Evolutionary conservation across 495 filamentous ascomycete genomes (phyloP).

Genomic region (Penicillium egyptiacum): DNA sequence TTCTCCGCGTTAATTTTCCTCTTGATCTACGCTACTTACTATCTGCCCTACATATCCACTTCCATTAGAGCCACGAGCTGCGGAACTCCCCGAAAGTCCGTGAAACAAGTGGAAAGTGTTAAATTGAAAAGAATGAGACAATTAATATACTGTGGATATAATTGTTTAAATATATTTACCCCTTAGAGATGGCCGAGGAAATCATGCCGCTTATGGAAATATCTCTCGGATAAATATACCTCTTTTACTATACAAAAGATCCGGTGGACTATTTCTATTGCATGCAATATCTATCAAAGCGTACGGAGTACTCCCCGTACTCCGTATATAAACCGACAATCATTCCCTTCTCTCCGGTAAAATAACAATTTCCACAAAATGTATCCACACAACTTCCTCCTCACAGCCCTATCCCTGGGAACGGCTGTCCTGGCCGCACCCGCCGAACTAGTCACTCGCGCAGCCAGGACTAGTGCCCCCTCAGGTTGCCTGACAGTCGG

Average conservation of each 20-base stretch:
- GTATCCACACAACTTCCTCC: neutral
- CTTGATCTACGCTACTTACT: neutral
- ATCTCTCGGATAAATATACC: neutral
- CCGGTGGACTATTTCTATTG: neutral
- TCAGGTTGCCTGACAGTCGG: conserved; percentile 35
- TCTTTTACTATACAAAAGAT: conserved; percentile 1
- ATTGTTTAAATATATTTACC: neutral
- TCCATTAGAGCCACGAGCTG: neutral
- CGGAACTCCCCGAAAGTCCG: neutral
- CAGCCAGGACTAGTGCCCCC: conserved; percentile 27
- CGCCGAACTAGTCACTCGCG: conserved; percentile 10
- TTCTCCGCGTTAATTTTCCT: neutral
- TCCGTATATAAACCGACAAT: neutral
- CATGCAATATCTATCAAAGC: neutral
- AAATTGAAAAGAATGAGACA: neutral
- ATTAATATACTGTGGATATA: neutral
- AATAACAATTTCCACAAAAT: neutral
- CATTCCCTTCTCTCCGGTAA: neutral
- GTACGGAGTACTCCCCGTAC: neutral
- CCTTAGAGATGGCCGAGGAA: neutral
- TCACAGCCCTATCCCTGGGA: conserved; percentile 17
- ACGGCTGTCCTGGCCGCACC: conserved; percentile 13
- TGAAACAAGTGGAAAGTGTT: neutral
- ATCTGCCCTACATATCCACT: neutral
- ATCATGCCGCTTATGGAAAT: conserved; percentile 16